Conservation (phyloP, 441 rosid species). For the Brassica balearica region DNA sequence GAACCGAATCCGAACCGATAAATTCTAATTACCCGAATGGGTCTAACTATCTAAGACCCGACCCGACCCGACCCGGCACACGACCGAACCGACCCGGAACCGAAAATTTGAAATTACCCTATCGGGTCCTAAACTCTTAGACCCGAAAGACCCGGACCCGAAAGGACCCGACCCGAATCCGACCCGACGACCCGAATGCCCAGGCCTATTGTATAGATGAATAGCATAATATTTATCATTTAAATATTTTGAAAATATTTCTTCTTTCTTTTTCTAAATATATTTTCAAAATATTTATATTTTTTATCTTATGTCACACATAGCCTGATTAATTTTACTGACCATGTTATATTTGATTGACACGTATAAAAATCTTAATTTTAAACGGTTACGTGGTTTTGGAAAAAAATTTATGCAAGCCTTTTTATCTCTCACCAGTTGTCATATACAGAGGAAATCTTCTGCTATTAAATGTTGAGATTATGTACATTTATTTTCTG, state of each 20-base stretch:
- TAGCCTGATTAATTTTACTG: neutral
- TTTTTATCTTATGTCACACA: neutral
- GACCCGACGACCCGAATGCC: too few relatives aligned
- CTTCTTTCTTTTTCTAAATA: too few relatives aligned
- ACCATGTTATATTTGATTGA: neutral
- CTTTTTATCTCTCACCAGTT: neutral
- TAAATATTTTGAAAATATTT: neutral
- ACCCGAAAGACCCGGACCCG: too few relatives aligned
- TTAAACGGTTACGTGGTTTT: neutral
- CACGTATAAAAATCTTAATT: neutral
- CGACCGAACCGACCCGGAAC: too few relatives aligned
- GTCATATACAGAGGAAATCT: constrained; percentile 10
- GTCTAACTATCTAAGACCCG: too few relatives aligned
- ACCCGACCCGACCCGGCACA: too few relatives aligned
- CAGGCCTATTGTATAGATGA: neutral
- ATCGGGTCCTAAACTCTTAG: too few relatives aligned
- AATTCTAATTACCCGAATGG: too few relatives aligned
- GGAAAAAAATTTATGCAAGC: neutral
- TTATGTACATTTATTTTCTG: neutral
- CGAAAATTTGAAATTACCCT: too few relatives aligned
- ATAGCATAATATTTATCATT: neutral
- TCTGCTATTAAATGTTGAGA: neutral
- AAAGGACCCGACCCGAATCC: too few relatives aligned
- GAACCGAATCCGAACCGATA: too few relatives aligned
- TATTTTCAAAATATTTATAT: too few relatives aligned